Evolutionary conservation across 306 rosid genomes (phyloP).

Genomic region (Malus fusca): DNA sequence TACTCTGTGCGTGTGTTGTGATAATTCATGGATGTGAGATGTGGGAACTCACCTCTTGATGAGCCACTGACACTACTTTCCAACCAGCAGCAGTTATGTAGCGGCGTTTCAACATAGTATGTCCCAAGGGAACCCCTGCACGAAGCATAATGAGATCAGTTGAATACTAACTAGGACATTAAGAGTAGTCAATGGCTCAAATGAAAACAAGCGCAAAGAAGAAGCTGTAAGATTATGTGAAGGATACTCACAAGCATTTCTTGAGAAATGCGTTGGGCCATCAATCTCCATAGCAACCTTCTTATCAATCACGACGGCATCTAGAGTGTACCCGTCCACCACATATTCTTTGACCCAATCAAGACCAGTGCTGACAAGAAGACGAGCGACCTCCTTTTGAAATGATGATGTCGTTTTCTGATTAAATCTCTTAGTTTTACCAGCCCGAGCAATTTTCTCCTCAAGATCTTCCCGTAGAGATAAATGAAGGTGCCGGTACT

Average conservation of each 20-base stretch:
- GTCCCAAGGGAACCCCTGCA: constrained; percentile 78
- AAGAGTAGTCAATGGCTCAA: constrained; percentile 1
- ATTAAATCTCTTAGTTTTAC: constrained; percentile 72
- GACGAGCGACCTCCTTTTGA: constrained; percentile 85
- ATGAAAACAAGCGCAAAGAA: constrained; percentile 2
- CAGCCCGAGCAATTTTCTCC: constrained; percentile 53
- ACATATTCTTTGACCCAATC: constrained; percentile 72
- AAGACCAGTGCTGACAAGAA: constrained; percentile 72
- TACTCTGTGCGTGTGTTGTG: background rate
- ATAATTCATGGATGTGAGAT: background rate
- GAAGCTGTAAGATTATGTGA: background rate
- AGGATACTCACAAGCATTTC: constrained; percentile 62
- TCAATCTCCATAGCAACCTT: constrained; percentile 89
- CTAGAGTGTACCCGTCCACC: constrained; percentile 71
- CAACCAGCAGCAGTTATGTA: constrained; percentile 77
- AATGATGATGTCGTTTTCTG: constrained; percentile 63
- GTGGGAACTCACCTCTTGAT: constrained; percentile 50
- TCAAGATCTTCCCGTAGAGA: constrained; percentile 51
- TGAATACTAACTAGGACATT: background rate
- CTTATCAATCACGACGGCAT: constrained; percentile 69
- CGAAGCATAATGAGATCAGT: constrained; percentile 7
- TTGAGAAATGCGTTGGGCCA: constrained; percentile 97
- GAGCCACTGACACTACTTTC: constrained; percentile 60
- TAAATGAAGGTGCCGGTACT: constrained; percentile 62
- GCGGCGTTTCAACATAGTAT: constrained; percentile 73